These are phyloP conservation scores for Coemansia sp. DNA, from an alignment of 192 early-diverging fungal genomes.

Conservation along the genomic window DNA sequence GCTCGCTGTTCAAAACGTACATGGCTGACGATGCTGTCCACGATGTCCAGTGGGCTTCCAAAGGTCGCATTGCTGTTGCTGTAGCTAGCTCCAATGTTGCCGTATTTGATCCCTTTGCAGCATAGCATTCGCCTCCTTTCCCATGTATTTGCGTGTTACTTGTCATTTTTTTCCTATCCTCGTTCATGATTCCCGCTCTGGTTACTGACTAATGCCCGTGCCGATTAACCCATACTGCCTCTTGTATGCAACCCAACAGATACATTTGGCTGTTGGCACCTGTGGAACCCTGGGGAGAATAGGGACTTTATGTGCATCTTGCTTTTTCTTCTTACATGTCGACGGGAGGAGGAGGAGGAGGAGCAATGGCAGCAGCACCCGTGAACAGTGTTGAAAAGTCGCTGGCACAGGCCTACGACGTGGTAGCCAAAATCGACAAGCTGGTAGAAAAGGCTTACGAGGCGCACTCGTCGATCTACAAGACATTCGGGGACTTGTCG, in stretches of 20 bases:
- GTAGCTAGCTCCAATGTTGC: slow-evolving; percentile 32
- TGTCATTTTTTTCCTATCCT: too few relatives aligned
- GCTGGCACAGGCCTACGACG: slow-evolving; percentile 23
- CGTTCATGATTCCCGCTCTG: too few relatives aligned
- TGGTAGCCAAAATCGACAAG: slow-evolving; percentile 18
- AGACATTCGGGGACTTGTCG: slow-evolving; percentile 41
- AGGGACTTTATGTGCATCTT: too few relatives aligned
- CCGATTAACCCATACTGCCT: too few relatives aligned
- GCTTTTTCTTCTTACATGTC: too few relatives aligned
- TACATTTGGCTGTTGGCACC: too few relatives aligned
- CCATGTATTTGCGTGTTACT: too few relatives aligned
- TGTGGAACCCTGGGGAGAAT: too few relatives aligned
- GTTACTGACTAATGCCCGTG: too few relatives aligned
- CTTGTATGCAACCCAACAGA: too few relatives aligned
- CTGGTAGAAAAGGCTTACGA: slow-evolving; percentile 47
- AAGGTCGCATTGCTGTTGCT: slow-evolving; percentile 35
- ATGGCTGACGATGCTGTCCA: slow-evolving; percentile 42
- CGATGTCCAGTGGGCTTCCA: slow-evolving; percentile 44
- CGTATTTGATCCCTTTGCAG: slow-evolving; percentile 28
- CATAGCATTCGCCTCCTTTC: neutral
- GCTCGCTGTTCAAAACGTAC: slow-evolving; percentile 32
- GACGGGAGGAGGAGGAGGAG: too few relatives aligned
- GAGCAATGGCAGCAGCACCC: neutral
- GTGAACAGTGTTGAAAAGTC: slow-evolving; percentile 12
- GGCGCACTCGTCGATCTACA: slow-evolving; percentile 38